phyloP scores from a whole-genome alignment of 306 rosid species.

The Hippophae rhamnoides region DNA sequence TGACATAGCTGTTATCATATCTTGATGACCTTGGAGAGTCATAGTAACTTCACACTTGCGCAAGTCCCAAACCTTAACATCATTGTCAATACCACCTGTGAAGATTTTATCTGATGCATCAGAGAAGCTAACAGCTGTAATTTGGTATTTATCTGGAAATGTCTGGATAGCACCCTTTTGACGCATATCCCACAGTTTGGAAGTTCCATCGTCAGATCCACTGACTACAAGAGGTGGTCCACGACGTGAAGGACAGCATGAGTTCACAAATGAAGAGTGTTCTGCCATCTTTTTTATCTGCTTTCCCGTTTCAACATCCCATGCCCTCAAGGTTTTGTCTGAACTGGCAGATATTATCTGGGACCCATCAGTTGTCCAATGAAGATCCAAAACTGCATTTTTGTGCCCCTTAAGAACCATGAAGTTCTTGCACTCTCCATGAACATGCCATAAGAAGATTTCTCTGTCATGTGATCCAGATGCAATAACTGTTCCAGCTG shows the following conservation, averaged over 20 bases:
- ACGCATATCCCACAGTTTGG: slow-evolving; percentile 96
- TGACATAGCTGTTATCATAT: slow-evolving; percentile 91
- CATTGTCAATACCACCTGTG: slow-evolving; percentile 89
- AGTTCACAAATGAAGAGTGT: slow-evolving; percentile 81
- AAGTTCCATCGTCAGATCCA: slow-evolving; percentile 94
- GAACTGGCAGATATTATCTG: slow-evolving; percentile 86
- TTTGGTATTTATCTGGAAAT: slow-evolving; percentile 88
- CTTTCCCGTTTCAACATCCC: slow-evolving; percentile 93
- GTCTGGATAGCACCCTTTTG: slow-evolving; percentile 95
- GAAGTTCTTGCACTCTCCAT: slow-evolving; percentile 86
- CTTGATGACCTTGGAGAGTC: slow-evolving; percentile 96
- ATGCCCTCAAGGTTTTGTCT: slow-evolving; percentile 80
- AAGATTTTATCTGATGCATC: slow-evolving; percentile 91
- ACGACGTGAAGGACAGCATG: slow-evolving; percentile 90
- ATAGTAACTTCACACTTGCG: slow-evolving; percentile 83
- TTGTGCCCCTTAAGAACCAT: slow-evolving; percentile 91
- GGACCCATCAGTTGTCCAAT: slow-evolving; percentile 87
- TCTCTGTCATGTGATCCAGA: slow-evolving; percentile 94
- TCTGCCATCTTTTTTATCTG: slow-evolving; percentile 93
- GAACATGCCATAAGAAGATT: slow-evolving; percentile 84
- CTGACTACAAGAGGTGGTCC: slow-evolving; percentile 90
- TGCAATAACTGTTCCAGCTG: slow-evolving; percentile 72
- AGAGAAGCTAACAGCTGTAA: slow-evolving; percentile 78
- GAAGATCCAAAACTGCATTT: slow-evolving; percentile 91
- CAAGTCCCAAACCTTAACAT: slow-evolving; percentile 88